These are phyloP conservation scores for Chlamydomonas applanata DNA, from an alignment of 139 green algal species.

Conservation along the genomic window DNA sequence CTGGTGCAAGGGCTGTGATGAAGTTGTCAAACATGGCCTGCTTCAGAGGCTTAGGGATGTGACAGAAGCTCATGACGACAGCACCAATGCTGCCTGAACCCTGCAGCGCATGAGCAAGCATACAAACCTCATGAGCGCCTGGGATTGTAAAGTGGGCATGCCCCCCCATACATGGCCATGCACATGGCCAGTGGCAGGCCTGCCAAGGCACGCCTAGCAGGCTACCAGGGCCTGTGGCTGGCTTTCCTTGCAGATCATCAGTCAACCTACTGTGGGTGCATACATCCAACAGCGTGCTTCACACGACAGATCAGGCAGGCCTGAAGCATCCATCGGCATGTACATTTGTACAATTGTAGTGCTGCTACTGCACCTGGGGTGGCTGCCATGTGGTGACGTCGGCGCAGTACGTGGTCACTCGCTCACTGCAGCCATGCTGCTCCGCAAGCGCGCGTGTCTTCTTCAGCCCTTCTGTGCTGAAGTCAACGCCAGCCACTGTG, in stretches of 20 bases:
- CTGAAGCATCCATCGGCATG: neutral
- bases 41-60: neutral
- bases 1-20: constrained; percentile 23
- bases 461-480: constrained; percentile 11
- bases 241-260: no score
- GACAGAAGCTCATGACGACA: constrained; percentile 18
- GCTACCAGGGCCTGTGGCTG: no score
- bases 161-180: no score
- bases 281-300: neutral
- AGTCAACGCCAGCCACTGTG: constrained; percentile 16
- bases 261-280: no score
- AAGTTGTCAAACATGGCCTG: constrained; percentile 5
- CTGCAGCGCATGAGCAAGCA: no score
- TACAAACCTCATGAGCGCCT: no score
- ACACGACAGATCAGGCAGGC: no score
- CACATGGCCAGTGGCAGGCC: no score
- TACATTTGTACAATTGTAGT: neutral
- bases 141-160: no score
- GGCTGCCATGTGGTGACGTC: neutral
- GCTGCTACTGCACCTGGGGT: neutral
- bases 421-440: neutral
- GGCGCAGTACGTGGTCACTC: no score
- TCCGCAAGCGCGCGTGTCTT: constrained; percentile 15
- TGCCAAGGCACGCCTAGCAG: no score
- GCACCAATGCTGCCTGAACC: constrained; percentile 8